phyloP scores from a whole-genome alignment of 2,329 filamentous ascomycete species.

The Dactylellina parvicollis region DNA sequence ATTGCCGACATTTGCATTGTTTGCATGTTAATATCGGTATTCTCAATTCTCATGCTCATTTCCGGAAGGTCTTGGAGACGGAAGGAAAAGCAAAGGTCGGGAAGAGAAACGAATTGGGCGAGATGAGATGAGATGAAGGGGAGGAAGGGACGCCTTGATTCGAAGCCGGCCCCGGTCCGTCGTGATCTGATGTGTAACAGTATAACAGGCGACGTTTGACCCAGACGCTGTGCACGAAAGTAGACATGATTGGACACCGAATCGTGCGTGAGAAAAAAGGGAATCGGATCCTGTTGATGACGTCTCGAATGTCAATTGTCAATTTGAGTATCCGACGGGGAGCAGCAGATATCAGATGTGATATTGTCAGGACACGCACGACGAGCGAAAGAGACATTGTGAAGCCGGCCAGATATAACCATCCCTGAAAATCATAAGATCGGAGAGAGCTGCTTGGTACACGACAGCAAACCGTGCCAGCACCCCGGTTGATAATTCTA shows the following conservation, averaged over 20 bases:
- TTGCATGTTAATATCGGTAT: slow-evolving; percentile 21
- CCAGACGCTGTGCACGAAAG: neutral
- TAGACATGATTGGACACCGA: neutral
- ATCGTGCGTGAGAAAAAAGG: neutral
- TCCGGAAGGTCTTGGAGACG: slow-evolving; percentile 40
- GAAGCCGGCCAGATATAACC: no score
- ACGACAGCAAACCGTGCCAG: neutral
- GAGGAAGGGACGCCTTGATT: neutral
- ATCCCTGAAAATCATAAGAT: no score
- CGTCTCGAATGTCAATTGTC: neutral
- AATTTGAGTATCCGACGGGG: neutral
- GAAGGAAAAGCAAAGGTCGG: slow-evolving; percentile 5
- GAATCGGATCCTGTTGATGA: neutral
- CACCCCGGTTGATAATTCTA: neutral
- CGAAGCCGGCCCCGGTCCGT: neutral
- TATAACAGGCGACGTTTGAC: neutral
- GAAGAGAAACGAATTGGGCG: neutral
- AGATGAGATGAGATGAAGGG: slow-evolving; percentile 43
- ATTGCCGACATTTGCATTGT: neutral
- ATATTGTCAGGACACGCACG: no score
- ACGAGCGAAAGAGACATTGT: no score
- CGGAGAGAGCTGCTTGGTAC: neutral
- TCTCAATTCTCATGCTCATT: slow-evolving; percentile 29
- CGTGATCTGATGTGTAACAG: slow-evolving; percentile 16
- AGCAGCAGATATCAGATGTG: no score